Evolutionary conservation across 202 grass and related monocot species (phyloP), one percentile per base, ranked within the genome.

Genomic region (Cymbopogon flexuosus): DNA sequence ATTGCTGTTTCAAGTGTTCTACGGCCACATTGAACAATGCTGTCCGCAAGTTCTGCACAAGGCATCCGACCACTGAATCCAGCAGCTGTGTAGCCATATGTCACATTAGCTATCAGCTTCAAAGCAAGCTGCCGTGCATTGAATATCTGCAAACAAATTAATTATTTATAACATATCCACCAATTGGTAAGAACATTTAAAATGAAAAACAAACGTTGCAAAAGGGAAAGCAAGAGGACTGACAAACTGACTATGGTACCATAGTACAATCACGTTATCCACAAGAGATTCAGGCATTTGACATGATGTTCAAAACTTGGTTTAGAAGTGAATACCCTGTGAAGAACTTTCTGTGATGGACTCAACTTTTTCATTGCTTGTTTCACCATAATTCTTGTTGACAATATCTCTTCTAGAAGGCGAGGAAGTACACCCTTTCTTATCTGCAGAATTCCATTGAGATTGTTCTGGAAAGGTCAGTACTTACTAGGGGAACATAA

Each of bases 71-170:
- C 94, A 62, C 90, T 97, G 71, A 94, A 97, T 45, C 94, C 92
- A 85, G 94, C 94, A 84, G 94, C 94, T 70, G 94, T 94, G 75
- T 97, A 97, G 90, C 92, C 94, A 78, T 97, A 97, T 29, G 92
- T 94, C 43, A 97, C 94, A 82, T 97, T 97, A 63, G 94, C 94
- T 91, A 94, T 97, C 77, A 94, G 79, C 84, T 97, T 94, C 72
- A 97, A 76, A 79, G 94, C 94, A 81, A 94, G 94, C 85, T 97
- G 94, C 66, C 94, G 84, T 87, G 94, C 94, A 88, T 97, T 97
- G 86, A 86, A 90, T 88, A 97, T 94, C 94, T 97, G 94, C 22
- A 34, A 73, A 62, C 11, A 59, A 74, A 81, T 15, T 34, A 76
- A 47, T 70, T 22, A 49, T 64, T 79, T 16, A 68, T 81, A 41